Evolutionary conservation across 176 grass and related monocot genomes (phyloP), one percentile per base, ranked within the genome.

Genomic region (Alopecurus myosuroides): DNA sequence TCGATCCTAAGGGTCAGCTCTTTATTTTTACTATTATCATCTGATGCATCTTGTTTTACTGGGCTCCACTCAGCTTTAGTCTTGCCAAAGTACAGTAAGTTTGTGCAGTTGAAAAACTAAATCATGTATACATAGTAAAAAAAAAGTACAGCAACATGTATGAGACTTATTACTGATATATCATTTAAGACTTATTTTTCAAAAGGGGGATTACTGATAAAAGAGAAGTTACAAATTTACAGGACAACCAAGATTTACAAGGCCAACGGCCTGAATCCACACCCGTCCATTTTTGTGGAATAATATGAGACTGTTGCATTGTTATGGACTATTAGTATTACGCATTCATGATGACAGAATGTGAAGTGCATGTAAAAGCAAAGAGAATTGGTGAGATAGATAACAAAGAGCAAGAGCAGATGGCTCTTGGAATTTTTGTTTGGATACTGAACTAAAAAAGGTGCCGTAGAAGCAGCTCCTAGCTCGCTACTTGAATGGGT

Each of bases 401-500:
- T 10, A 45, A 31, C 44, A 36, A 25, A 23, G 55, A 80, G 61
- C 30, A 63, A 29, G 18, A 15, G 19, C 23, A 70, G 9, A 84
- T 51, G 28, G 34, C 41, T 45, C 64, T 33, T 84, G 66, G 56
- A 80, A 28, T 50, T 81, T 81, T 60, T 69, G 39, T 50, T 41
- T 41, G 37, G 10, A 52, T 53, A 17, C 13, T 62, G 51, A 71
- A 61, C 12, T 22, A 33, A 3, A 63, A 11, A 6, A 41, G 37
- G 81, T 88, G 77, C 34, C 75, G 51, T 84, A 83, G 74, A 84
- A 73, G 65, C 81, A 72, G 76, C 75, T 44, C 67, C 67, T 40
- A 39, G 12, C 62, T 61, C 4, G 25, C 58, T 77, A 61, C 18
- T n/a, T n/a, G n/a, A 60, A 84, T 49, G 81, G 28, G 70, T 33